Percentiles rank a stretch among this genome's conserved stretches.
Conservation (phyloP, 2,329 filamentous ascomycete species). For the Epichloe scottii region DNA sequence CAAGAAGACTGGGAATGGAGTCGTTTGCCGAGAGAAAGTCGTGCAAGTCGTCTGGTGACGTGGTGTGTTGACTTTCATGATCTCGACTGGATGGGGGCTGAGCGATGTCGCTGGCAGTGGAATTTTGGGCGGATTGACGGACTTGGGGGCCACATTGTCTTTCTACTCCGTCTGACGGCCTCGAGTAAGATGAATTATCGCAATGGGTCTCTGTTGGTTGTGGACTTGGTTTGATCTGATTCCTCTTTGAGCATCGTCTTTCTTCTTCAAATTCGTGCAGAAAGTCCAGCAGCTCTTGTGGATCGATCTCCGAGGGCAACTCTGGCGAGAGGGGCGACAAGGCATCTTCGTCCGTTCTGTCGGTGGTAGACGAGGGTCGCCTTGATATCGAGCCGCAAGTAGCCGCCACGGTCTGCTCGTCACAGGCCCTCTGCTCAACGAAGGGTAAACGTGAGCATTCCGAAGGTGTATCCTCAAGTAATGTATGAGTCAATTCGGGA, state of each 20-base stretch:
- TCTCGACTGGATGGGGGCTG: constrained; percentile 5
- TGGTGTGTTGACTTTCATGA: background rate
- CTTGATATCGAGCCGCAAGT: constrained; percentile 1
- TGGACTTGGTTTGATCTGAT: background rate
- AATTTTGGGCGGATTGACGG: background rate
- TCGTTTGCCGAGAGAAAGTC: background rate
- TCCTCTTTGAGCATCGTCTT: background rate
- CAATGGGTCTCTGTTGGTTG: background rate
- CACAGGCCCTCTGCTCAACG: background rate
- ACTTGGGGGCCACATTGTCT: background rate
- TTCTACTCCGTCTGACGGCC: background rate
- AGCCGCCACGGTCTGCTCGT: background rate
- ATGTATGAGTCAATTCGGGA: background rate
- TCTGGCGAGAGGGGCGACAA: background rate
- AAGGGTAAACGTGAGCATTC: background rate
- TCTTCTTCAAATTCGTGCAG: constrained; percentile 2
- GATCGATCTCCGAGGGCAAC: background rate
- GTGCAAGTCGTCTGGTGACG: background rate
- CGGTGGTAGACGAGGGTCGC: background rate
- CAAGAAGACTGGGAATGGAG: constrained; percentile 7
- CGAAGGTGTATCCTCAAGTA: background rate
- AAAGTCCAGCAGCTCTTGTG: constrained; percentile 6
- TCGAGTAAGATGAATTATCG: background rate
- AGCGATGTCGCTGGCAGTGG: background rate
- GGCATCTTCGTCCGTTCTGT: background rate